A percentile compares a stretch with the other conserved stretches of the same genome.
These are phyloP conservation scores for Aspergillus sclerotiicarbonarius DNA, from an alignment of 495 filamentous ascomycete genomes.

Conservation along the genomic window DNA sequence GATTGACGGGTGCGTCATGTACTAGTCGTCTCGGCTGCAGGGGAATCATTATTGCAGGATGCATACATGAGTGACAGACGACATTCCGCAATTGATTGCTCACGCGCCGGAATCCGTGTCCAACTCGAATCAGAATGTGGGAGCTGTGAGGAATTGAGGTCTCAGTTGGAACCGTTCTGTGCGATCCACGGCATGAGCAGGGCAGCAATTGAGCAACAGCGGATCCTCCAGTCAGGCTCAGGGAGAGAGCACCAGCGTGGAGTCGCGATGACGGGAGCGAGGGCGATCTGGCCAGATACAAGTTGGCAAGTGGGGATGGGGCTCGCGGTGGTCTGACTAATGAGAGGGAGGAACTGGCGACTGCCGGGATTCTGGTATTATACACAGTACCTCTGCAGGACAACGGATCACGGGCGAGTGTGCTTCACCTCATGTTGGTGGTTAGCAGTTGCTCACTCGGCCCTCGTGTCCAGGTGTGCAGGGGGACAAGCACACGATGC, in stretches of 20 bases:
- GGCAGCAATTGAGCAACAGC: neutral
- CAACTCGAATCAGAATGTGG: too few relatives aligned
- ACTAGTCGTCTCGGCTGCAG: neutral
- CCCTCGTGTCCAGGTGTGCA: too few relatives aligned
- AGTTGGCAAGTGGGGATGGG: neutral
- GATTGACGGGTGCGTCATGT: neutral
- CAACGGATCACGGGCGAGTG: too few relatives aligned
- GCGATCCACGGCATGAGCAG: constrained; percentile 1
- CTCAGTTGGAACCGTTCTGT: neutral
- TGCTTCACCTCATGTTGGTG: too few relatives aligned
- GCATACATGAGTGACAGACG: neutral
- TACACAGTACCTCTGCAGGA: too few relatives aligned
- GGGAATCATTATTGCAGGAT: neutral
- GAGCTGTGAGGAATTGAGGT: too few relatives aligned
- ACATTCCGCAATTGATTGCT: neutral
- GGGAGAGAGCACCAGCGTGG: neutral
- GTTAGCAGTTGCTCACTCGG: too few relatives aligned
- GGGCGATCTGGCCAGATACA: neutral
- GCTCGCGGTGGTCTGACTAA: constrained; percentile 5
- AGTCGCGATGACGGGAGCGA: neutral
- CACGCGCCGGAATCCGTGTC: neutral
- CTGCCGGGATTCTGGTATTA: neutral
- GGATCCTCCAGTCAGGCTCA: neutral
- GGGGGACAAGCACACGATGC: too few relatives aligned
- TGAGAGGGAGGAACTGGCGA: neutral